These are phyloP conservation scores for Fusarium sp. DNA, from an alignment of 2,329 filamentous ascomycete species.

Conservation along the genomic window DNA sequence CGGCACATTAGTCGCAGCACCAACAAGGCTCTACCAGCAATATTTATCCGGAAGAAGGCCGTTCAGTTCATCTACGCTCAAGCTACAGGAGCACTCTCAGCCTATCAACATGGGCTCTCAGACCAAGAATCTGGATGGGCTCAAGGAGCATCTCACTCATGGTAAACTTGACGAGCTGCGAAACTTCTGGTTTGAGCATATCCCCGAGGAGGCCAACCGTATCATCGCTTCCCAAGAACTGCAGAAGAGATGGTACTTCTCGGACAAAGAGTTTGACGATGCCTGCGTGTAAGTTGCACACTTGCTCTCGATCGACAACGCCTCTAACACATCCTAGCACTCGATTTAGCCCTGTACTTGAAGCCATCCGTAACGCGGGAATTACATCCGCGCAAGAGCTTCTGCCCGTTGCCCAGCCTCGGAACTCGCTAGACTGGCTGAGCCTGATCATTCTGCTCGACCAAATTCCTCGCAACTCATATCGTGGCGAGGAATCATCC, in stretches of 20 bases:
- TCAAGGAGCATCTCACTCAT: conserved; percentile 41
- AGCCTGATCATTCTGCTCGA: conserved; percentile 67
- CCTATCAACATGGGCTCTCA: conserved; percentile 4
- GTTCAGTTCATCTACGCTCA: conserved; percentile 4
- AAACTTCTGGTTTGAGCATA: conserved; percentile 52
- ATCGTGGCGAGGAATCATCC: conserved; percentile 57
- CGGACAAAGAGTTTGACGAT: conserved; percentile 47
- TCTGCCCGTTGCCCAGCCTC: conserved; percentile 40
- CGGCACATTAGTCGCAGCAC: background rate
- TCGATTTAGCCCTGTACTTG: conserved; percentile 46
- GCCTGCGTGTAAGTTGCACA: conserved; percentile 46
- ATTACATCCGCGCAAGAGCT: conserved; percentile 44
- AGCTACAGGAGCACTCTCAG: background rate
- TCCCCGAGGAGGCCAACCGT: conserved; percentile 39
- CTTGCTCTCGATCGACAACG: accelerated
- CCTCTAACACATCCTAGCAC: conserved; percentile 31
- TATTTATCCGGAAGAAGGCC: background rate
- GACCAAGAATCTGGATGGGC: background rate
- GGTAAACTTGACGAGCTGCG: conserved; percentile 44
- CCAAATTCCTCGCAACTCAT: conserved; percentile 70
- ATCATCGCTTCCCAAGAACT: conserved; percentile 41
- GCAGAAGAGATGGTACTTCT: conserved; percentile 48
- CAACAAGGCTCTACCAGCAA: background rate
- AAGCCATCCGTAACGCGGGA: conserved; percentile 44
- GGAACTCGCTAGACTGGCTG: conserved; percentile 52